Evolutionary conservation across 805 yeast species (phyloP).

Genomic region (Saccharomycopsis fodiens): DNA sequence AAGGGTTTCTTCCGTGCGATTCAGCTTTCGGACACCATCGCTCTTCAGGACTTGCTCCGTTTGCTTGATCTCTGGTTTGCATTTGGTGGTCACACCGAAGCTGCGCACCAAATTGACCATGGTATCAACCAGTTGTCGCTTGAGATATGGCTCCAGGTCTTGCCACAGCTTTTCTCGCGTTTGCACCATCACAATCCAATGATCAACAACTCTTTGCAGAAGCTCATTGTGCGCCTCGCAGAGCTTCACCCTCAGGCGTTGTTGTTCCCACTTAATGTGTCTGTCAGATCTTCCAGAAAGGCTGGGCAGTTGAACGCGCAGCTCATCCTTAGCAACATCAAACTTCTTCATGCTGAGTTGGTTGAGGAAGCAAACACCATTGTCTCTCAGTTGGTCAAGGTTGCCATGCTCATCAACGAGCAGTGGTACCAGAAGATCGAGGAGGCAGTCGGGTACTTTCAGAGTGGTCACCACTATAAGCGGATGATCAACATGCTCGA

Average conservation of each 20-base stretch:
- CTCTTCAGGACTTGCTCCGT: slow-evolving; percentile 87
- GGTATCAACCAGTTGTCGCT: slow-evolving; percentile 85
- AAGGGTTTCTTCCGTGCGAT: slow-evolving; percentile 94
- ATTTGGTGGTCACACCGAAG: slow-evolving; percentile 89
- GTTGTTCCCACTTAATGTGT: slow-evolving; percentile 91
- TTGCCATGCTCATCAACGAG: slow-evolving; percentile 96
- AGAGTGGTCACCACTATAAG: slow-evolving; percentile 90
- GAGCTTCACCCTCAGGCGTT: slow-evolving; percentile 96
- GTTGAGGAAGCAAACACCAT: slow-evolving; percentile 93
- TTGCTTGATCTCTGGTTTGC: slow-evolving; percentile 91
- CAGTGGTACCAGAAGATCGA: slow-evolving; percentile 97
- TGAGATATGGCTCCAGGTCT: slow-evolving; percentile 91
- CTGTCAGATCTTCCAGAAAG: slow-evolving; percentile 86
- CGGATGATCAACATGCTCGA: slow-evolving; percentile 89
- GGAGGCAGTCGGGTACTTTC: slow-evolving; percentile 89
- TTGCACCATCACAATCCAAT: slow-evolving; percentile 90
- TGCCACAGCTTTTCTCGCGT: slow-evolving; percentile 92
- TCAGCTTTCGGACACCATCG: slow-evolving; percentile 75
- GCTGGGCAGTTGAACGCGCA: slow-evolving; percentile 88
- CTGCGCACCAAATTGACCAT: slow-evolving; percentile 81
- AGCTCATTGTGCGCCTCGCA: slow-evolving; percentile 79
- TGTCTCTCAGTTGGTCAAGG: slow-evolving; percentile 87
- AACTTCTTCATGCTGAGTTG: slow-evolving; percentile 72
- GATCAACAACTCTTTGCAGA: slow-evolving; percentile 73
- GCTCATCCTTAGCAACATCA: slow-evolving; percentile 86